Conservation (phyloP, 805 yeast species). For the Diddensiella transvaalensis region DNA sequence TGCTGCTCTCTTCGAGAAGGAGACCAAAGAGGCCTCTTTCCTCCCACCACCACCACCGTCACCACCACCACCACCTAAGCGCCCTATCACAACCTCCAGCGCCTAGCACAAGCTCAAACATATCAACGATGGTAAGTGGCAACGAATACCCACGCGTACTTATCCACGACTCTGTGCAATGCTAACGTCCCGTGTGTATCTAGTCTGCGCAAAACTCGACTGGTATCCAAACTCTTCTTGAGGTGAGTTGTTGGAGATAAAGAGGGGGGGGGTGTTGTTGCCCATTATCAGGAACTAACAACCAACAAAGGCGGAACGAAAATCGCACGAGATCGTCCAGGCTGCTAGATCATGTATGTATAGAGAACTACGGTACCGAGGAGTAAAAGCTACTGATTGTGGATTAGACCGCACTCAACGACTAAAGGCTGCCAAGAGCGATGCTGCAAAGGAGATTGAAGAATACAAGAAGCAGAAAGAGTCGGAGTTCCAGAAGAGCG, state of each 20-base stretch:
- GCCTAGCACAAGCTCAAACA: too few relatives aligned
- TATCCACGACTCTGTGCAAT: too few relatives aligned
- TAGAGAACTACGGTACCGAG: background rate
- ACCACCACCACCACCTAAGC: too few relatives aligned
- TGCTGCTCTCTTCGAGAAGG: too few relatives aligned
- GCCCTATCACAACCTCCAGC: too few relatives aligned
- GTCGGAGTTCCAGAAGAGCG: conserved; percentile 68
- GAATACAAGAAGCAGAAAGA: conserved; percentile 84
- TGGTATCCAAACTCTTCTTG: conserved; percentile 69
- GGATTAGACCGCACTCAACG: conserved; percentile 68
- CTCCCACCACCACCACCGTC: too few relatives aligned
- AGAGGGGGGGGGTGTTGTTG: too few relatives aligned
- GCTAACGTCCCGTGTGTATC: too few relatives aligned
- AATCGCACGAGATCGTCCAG: conserved; percentile 93
- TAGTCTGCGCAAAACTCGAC: conserved; percentile 45
- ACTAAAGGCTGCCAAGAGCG: conserved; percentile 89
- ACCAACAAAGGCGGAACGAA: conserved; percentile 72
- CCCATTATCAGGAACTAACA: background rate
- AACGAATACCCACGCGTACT: too few relatives aligned
- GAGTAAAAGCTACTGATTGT: conserved; percentile 10
- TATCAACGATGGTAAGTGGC: too few relatives aligned
- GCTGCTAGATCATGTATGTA: conserved; percentile 76
- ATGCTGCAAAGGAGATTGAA: conserved; percentile 86
- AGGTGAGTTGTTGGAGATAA: conserved; percentile 36
- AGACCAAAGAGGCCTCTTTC: too few relatives aligned